phyloP scores from a whole-genome alignment of 169 alveolate genomes.

The Eimeria sp. region DNA sequence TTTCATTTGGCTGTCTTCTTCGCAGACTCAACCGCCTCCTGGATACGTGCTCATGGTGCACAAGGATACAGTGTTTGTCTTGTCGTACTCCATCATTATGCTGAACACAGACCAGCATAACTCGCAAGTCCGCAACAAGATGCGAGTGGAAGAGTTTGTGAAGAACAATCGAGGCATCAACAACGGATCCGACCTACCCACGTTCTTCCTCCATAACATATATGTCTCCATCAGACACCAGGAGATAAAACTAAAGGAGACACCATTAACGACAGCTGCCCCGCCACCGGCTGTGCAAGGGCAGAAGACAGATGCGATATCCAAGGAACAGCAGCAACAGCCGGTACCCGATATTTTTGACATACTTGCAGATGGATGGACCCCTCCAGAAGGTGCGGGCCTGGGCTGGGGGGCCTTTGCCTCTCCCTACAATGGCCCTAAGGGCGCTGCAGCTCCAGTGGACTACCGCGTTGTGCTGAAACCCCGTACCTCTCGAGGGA shows the following conservation, averaged over 20 bases:
- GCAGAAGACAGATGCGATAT: constrained; percentile 53
- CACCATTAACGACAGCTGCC: constrained; percentile 19
- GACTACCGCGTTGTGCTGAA: constrained; percentile 29
- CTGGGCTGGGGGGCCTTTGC: constrained; percentile 68
- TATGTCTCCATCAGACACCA: constrained; percentile 88
- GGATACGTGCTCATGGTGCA: constrained; percentile 79
- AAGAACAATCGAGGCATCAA: constrained; percentile 94
- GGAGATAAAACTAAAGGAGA: constrained; percentile 77
- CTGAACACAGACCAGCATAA: constrained; percentile 96
- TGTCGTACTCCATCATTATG: constrained; percentile 94
- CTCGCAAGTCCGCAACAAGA: constrained; percentile 92
- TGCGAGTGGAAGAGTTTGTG: constrained; percentile 93
- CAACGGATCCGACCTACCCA: constrained; percentile 92
- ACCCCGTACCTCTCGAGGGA: background rate
- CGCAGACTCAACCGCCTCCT: constrained; percentile 47
- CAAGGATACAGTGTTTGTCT: constrained; percentile 92
- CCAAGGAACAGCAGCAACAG: constrained; percentile 56
- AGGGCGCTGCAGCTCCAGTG: background rate
- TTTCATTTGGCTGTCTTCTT: background rate
- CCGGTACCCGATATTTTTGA: constrained; percentile 39
- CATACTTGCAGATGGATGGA: constrained; percentile 48
- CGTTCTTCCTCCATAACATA: constrained; percentile 87
- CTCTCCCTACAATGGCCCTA: constrained; percentile 49
- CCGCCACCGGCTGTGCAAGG: constrained; percentile 44
- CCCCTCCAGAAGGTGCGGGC: constrained; percentile 56